Percentiles rank a stretch among this genome's conserved stretches.
These are phyloP conservation scores for Marasmius fiardii DNA, from an alignment of 1,284 basidiomycete species.

Conservation along the genomic window DNA sequence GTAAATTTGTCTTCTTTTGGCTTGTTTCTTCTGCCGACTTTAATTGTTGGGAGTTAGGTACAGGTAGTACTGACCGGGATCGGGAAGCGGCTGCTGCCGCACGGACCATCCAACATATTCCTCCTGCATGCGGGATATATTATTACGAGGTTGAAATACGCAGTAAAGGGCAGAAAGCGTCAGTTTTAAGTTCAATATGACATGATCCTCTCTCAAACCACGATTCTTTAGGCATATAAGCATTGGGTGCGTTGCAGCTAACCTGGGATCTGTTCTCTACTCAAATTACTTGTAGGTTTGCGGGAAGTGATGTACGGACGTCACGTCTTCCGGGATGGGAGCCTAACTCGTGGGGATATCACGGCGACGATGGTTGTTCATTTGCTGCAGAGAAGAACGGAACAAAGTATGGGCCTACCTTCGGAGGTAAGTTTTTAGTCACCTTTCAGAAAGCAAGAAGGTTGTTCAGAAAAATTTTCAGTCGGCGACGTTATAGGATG, in stretches of 20 bases:
- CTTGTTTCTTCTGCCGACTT: conserved; percentile 4
- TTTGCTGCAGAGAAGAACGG: conserved; percentile 76
- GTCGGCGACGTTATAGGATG: conserved; percentile 86
- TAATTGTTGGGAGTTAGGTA: conserved; percentile 30
- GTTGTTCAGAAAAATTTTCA: too few relatives aligned
- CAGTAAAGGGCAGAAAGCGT: conserved; percentile 79
- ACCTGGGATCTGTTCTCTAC: too few relatives aligned
- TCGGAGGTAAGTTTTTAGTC: conserved; percentile 56
- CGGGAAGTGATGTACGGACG: conserved; percentile 53
- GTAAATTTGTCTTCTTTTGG: conserved; percentile 27
- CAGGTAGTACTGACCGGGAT: conserved; percentile 54
- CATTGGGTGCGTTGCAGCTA: conserved; percentile 60
- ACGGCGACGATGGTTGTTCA: conserved; percentile 86
- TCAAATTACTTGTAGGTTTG: conserved; percentile 42
- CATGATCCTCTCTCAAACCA: conserved; percentile 11
- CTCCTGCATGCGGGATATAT: conserved; percentile 81
- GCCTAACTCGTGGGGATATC: conserved; percentile 87
- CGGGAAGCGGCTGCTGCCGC: conserved; percentile 76
- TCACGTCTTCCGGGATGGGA: conserved; percentile 89
- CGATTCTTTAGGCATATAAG: conserved; percentile 66
- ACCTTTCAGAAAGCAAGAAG: conserved; percentile 7
- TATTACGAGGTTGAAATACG: conserved; percentile 88
- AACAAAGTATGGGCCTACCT: conserved; percentile 71
- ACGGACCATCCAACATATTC: conserved; percentile 71
- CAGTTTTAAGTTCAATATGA: conserved; percentile 24